Evolutionary conservation across 108 stramenopile species (phyloP).

Genomic region (Fistulifera pelliculosa): DNA sequence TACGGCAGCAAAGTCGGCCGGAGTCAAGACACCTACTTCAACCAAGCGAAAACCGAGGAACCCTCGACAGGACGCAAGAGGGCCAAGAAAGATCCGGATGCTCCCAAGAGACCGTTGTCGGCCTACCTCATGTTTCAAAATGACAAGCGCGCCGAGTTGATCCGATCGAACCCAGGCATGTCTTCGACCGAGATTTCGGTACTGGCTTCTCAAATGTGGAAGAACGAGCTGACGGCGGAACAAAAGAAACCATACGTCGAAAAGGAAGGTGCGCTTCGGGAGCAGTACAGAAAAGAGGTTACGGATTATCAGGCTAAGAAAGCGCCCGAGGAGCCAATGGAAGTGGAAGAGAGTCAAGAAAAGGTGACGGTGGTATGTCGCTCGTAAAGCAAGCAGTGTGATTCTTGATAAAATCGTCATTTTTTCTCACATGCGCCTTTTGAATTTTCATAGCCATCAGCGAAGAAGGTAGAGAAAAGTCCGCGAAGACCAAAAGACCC

Average conservation of each 20-base stretch:
- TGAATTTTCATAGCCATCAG: too few species aligned
- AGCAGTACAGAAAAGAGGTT: conserved; percentile 41
- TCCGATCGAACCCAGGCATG: conserved; percentile 32
- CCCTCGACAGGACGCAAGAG: conserved; percentile 13
- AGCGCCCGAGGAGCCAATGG: too few species aligned
- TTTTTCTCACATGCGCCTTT: too few species aligned
- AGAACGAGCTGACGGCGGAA: conserved; percentile 21
- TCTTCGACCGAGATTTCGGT: conserved; percentile 38
- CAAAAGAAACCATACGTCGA: conserved; percentile 31
- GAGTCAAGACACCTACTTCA: too few species aligned
- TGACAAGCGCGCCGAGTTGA: conserved; percentile 21
- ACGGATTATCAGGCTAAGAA: conserved; percentile 7
- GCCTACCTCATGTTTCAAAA: conserved; percentile 37
- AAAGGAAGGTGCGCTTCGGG: conserved; percentile 29
- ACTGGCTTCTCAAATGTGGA: conserved; percentile 36
- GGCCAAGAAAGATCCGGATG: conserved; percentile 45
- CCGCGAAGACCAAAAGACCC: conserved; percentile 31
- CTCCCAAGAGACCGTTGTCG: conserved; percentile 46
- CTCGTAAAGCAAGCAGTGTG: too few species aligned
- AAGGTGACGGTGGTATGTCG: too few species aligned
- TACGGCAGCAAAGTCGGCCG: too few species aligned
- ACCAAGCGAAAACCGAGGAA: too few species aligned
- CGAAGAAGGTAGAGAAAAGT: too few species aligned
- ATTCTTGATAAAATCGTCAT: too few species aligned
- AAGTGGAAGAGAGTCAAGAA: too few species aligned